Conservation (phyloP, 768 basidiomycete genomes). For the Amanita rimosa region DNA sequence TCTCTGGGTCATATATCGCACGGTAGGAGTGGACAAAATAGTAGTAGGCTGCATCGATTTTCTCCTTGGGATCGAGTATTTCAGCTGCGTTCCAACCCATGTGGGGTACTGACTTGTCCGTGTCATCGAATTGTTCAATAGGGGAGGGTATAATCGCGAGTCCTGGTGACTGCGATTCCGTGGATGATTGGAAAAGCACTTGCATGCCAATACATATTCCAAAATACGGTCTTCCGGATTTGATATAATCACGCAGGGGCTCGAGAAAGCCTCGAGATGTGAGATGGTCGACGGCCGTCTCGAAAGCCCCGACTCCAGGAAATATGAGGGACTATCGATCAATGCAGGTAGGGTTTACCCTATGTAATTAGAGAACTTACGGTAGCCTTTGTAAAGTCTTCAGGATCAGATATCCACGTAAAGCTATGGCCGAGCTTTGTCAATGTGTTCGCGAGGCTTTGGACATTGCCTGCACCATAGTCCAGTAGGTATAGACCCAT, state of each 20-base stretch:
- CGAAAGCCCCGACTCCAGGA: constrained; percentile 93
- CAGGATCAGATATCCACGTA: constrained; percentile 73
- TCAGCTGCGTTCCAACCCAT: constrained; percentile 93
- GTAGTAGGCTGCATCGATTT: constrained; percentile 55
- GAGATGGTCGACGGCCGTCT: constrained; percentile 75
- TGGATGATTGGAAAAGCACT: constrained; percentile 80
- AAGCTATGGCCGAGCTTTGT: constrained; percentile 75
- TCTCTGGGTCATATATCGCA: constrained; percentile 57
- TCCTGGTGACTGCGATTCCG: constrained; percentile 69
- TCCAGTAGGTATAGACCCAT: constrained; percentile 79
- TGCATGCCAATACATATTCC: constrained; percentile 99
- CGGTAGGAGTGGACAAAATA: constrained; percentile 98
- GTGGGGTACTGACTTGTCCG: constrained; percentile 86
- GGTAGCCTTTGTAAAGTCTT: constrained; percentile 81
- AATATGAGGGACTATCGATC: constrained; percentile 76
- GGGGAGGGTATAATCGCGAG: constrained; percentile 74
- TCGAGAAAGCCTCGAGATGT: constrained; percentile 60
- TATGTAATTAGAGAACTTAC: constrained; percentile 28
- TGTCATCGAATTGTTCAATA: constrained; percentile 62
- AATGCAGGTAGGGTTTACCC: too few species aligned
- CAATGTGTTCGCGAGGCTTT: constrained; percentile 89
- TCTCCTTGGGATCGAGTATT: constrained; percentile 32
- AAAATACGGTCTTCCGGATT: constrained; percentile 86
- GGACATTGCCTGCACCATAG: constrained; percentile 93
- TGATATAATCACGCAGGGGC: constrained; percentile 73